phyloP scores from a whole-genome alignment of 2,329 filamentous ascomycete species.

The Neocucurbitaria cava region DNA sequence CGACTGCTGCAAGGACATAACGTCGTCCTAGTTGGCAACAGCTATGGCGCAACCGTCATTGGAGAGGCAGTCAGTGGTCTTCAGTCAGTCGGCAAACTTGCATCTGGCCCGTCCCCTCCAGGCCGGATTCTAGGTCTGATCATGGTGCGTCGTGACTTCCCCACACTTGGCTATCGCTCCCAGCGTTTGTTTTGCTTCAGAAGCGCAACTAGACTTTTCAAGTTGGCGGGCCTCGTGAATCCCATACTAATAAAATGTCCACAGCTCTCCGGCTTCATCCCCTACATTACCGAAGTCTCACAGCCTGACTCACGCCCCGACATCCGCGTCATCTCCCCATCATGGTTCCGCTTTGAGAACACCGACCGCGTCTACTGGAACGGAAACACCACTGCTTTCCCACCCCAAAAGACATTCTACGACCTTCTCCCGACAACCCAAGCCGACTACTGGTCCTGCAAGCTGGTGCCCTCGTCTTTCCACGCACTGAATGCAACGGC shows the following conservation, averaged over 20 bases:
- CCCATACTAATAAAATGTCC: not conserved
- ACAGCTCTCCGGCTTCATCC: slow-evolving; percentile 30
- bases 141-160: slow-evolving; percentile 4
- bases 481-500: slow-evolving; percentile 27
- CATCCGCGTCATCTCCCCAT: slow-evolving; percentile 23
- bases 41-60: slow-evolving; percentile 37
- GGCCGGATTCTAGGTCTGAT: slow-evolving; percentile 29
- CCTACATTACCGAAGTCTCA: slow-evolving; percentile 20
- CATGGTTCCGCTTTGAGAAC: slow-evolving; percentile 26
- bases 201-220: not conserved
- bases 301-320: slow-evolving; percentile 15
- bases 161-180: not conserved
- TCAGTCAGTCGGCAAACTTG: not conserved
- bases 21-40: slow-evolving; percentile 36
- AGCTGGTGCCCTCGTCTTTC: slow-evolving; percentile 26
- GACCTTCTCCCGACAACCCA: slow-evolving; percentile 22
- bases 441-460: slow-evolving; percentile 10
- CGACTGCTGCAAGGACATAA: slow-evolving; percentile 23
- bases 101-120: not conserved
- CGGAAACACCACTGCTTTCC: slow-evolving; percentile 13
- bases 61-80: slow-evolving; percentile 32
- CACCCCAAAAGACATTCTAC: slow-evolving; percentile 29
- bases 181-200: too few species aligned
- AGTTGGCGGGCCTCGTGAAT: too few species aligned
- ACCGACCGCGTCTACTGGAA: slow-evolving; percentile 20